Evolutionary conservation across 2,329 filamentous ascomycete genomes (phyloP).

Genomic region (Claviceps africana): DNA sequence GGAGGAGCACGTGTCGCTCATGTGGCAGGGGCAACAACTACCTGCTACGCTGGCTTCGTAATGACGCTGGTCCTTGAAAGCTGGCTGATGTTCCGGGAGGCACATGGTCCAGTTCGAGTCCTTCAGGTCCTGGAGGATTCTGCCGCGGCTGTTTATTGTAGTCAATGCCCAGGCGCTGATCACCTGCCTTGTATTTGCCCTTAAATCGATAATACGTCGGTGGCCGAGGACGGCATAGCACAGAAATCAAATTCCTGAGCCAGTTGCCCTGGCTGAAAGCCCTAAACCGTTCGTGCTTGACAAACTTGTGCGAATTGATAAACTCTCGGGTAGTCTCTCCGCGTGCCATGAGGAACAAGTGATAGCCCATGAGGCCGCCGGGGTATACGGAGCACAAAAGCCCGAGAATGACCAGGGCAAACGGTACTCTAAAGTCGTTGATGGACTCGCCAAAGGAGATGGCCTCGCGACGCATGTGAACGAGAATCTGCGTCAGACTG

Average conservation of each 20-base stretch:
- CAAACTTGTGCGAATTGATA: conserved; percentile 89
- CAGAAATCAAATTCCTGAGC: conserved; percentile 65
- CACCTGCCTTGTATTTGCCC: conserved; percentile 57
- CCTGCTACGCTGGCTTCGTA: conserved; percentile 22
- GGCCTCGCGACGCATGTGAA: conserved; percentile 50
- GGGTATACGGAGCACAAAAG: conserved; percentile 67
- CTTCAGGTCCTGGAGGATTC: conserved; percentile 26
- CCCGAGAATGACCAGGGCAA: conserved; percentile 79
- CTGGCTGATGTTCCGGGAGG: conserved; percentile 24
- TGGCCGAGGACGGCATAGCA: conserved; percentile 69
- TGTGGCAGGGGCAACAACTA: background rate
- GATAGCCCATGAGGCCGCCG: conserved; percentile 70
- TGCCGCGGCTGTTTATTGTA: conserved; percentile 27
- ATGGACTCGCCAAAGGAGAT: conserved; percentile 58
- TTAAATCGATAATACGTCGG: conserved; percentile 89
- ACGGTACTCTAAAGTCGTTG: conserved; percentile 59
- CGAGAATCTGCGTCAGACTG: conserved; percentile 65
- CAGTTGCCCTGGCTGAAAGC: conserved; percentile 72
- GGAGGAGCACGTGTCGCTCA: background rate
- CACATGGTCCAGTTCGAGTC: conserved; percentile 62
- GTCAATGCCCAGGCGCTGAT: conserved; percentile 61
- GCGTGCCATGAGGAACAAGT: conserved; percentile 77
- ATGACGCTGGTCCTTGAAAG: conserved; percentile 40
- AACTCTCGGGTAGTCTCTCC: conserved; percentile 96
- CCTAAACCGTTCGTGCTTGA: conserved; percentile 78